Evolutionary conservation across 352 stramenopile genomes (phyloP).

Genomic region (Phytophthora sp.): DNA sequence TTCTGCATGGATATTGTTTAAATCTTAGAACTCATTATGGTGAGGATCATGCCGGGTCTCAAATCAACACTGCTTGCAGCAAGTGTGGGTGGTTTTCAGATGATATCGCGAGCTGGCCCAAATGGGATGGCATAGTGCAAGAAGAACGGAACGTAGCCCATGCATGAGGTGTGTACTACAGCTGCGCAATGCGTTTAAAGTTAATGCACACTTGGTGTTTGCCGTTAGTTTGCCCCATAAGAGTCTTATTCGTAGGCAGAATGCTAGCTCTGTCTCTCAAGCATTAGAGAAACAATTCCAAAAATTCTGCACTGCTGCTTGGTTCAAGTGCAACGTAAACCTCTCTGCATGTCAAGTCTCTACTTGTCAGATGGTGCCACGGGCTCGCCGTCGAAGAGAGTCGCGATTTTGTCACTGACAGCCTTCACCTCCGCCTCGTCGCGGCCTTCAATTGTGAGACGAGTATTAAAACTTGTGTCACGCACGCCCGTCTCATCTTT

Average conservation of each 20-base stretch:
- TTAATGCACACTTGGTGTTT: too few species aligned
- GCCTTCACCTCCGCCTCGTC: constrained; percentile 56
- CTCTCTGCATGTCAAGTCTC: not conserved
- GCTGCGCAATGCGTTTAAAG: too few species aligned
- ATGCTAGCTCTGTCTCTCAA: too few species aligned
- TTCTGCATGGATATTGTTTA: not conserved
- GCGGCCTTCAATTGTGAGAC: constrained; percentile 70
- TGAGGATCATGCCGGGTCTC: not conserved
- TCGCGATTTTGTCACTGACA: constrained; percentile 52
- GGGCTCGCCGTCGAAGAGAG: constrained; percentile 31
- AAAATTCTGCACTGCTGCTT: too few species aligned
- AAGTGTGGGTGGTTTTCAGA: not conserved
- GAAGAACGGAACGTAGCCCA: not conserved
- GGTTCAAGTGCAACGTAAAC: not conserved
- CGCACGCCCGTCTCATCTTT: constrained; percentile 56
- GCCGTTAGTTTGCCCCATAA: too few species aligned
- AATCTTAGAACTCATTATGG: not conserved
- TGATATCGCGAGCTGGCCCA: not conserved
- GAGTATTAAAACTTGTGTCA: constrained; percentile 73
- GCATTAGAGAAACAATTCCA: too few species aligned
- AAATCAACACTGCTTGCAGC: not conserved
- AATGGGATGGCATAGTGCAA: not conserved
- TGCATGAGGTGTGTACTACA: too few species aligned
- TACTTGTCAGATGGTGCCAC: constrained; percentile 17
- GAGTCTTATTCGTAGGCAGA: too few species aligned